Evolutionary conservation across 2,329 filamentous ascomycete species (phyloP).

Genomic region (Bipolaris bicolor): DNA sequence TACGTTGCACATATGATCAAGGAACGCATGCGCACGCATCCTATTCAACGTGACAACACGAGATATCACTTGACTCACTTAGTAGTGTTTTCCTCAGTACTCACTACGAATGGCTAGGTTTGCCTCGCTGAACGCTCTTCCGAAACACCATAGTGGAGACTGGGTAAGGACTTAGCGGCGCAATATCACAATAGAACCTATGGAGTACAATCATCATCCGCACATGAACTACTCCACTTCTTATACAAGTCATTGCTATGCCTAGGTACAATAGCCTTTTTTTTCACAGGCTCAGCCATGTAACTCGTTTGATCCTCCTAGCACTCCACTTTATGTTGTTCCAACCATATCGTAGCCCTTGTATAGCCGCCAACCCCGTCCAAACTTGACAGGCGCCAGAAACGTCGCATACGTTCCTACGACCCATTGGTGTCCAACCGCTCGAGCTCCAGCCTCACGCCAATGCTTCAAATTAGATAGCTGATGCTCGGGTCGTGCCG

Average conservation of each 20-base stretch:
- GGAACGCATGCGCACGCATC: not conserved
- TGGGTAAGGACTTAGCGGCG: not conserved
- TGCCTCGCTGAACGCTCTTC: not conserved
- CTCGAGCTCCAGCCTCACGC: not conserved
- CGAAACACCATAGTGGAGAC: not conserved
- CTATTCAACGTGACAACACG: not conserved
- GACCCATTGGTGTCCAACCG: not conserved
- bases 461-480: not conserved
- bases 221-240: not conserved
- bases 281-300: not conserved
- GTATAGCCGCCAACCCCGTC: not conserved
- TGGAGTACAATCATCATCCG: no score
- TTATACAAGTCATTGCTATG: not conserved
- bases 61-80: not conserved
- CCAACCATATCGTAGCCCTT: not conserved
- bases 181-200: not conserved
- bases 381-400: not conserved
- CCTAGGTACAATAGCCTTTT: not conserved
- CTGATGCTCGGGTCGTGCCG: constrained; percentile 3
- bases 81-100: not conserved
- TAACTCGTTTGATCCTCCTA: no score
- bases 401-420: not conserved
- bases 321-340: not conserved
- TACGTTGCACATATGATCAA: not conserved
- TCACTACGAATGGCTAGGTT: not conserved